Base-by-base conservation (phyloP, 768 basidiomycete species). In the Gyrodon lividus region DNA sequence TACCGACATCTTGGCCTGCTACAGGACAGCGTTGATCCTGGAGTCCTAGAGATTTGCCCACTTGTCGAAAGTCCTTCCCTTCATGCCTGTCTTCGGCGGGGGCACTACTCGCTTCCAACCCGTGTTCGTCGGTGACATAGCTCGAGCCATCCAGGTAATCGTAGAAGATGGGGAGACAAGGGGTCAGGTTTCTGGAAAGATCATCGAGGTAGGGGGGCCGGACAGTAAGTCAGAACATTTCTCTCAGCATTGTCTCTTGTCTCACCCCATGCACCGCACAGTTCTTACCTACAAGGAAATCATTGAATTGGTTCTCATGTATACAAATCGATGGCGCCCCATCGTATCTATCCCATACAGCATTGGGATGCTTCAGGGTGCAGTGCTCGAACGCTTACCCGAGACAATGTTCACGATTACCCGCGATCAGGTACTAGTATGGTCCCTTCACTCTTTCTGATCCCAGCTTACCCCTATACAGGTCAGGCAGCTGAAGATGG, bases 61-160 rank as follows among this genome's bases (percentile, higher is more conserved):
- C 23, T 65, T 90, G 24, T 78, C 84, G 1, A 73, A 72, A 44
- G 72, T 79, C 53, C 67, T 89, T 30, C 87, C 87, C 2, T 82
- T 87, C 62, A 66, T 89, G 23, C 88, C 87, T n/a, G 84, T 90
- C 5, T 89, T 88, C 60, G 84, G 80, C 8, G 83, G 83, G n/a
- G 88, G 89, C 2, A 66, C 56, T 9, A 71, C 84, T 6, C 74
- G 70, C 22, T 89, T 89, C 61, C 87, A 89, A 58, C 87, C 88
- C 12, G 82, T 89, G 10, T 89, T 81, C 60, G 86, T 82, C 1
- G 83, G 78, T 0, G 87, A 92, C 62, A 58, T 92, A 26, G 85
- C 82, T 9, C 70, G 73, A 22, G 74, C 78, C 5, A 77, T 89
- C 4, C 85, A 85, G 61, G 73, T 84, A 13, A 72, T 82, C 49